Evolutionary conservation across 2,329 filamentous ascomycete species (phyloP), one percentile per base, ranked within the genome.

Genomic region (Triangularia setosa): DNA sequence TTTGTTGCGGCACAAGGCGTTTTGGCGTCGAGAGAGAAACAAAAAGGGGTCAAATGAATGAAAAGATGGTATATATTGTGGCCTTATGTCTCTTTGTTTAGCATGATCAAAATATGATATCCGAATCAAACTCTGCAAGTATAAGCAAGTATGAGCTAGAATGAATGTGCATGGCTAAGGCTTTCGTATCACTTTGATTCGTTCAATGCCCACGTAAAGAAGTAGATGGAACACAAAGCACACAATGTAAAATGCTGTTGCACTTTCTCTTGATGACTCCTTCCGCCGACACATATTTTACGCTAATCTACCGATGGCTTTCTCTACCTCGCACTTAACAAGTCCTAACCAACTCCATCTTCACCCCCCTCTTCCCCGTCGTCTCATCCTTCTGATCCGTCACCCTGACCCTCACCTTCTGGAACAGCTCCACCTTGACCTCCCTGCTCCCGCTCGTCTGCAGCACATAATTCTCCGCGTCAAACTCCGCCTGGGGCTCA

Each of bases 341-440:
- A 21, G 67, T 64, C n/a, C 59, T 69, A 16, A 90, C 79, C 73
- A 91, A 75, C 77, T 89, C 87, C 82, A 95, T 84, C 83, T 89
- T 92, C 23, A 93, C 90, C 69, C 91, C 94, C 69, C 95, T 87
- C 88, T 98, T 99, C 63, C 95, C 95, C n/a, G 94, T 97, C 65
- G 87, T 87, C 79, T 96, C 92, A 76, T 99, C 95, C 81, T 93
- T 92, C 74, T 96, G 90, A 75, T 98, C 96, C 72, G 88, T 91
- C 69, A 99, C 93, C 74, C 89, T 87, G 14, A 99, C 94, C 71
- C 83, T 86, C 69, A 99, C 90, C 82, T 94, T 96, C 76, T 95
- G 88, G 82, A 99, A 99, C 65, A 99, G 79, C 76, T 96, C 92
- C 1, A 97, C 84, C 68, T 78, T 83, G 69, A 88, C 65, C 68